A percentile compares a stretch with the other conserved stretches of the same genome.
These are phyloP conservation scores for Avicennia marina DNA, from an alignment of 257 asterid species.

Conservation along the genomic window DNA sequence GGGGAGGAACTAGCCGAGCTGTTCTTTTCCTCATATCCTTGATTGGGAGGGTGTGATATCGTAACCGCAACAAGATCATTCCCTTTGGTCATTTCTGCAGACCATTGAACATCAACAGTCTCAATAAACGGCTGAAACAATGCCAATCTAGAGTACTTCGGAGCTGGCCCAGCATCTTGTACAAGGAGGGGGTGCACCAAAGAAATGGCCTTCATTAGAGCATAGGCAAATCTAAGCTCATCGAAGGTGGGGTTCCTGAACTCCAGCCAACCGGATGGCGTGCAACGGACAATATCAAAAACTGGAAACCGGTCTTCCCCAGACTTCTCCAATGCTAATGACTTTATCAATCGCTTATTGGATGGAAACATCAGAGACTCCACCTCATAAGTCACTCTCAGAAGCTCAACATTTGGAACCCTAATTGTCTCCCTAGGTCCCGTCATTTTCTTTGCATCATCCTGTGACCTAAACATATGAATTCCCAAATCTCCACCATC, in stretches of 20 bases:
- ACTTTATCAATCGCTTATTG: conserved; percentile 29
- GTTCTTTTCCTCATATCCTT: conserved; percentile 19
- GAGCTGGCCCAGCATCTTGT: conserved; percentile 30
- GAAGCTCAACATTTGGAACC: conserved; percentile 39
- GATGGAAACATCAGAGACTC: conserved; percentile 38
- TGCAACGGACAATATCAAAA: conserved; percentile 42
- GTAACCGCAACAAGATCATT: conserved; percentile 54
- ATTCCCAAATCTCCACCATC: conserved; percentile 59
- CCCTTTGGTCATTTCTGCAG: conserved; percentile 30
- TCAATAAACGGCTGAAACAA: conserved; percentile 42
- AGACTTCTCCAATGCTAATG: conserved; percentile 38
- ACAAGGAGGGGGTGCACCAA: conserved; percentile 50
- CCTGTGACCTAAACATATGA: conserved; percentile 41
- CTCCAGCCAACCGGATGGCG: conserved; percentile 30
- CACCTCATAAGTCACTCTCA: conserved; percentile 46
- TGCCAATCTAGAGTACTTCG: conserved; percentile 31
- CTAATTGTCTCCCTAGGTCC: conserved; percentile 45
- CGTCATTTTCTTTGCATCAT: conserved; percentile 43
- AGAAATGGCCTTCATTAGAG: conserved; percentile 26
- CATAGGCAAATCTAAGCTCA: conserved; percentile 50
- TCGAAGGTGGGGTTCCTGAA: conserved; percentile 47
- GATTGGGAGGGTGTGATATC: conserved; percentile 41
- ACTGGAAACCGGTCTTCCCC: conserved; percentile 51
- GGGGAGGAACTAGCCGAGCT: conserved; percentile 18
- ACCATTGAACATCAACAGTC: conserved; percentile 60